Conservation (phyloP, 345 rosid species). For the Camelina neglecta region DNA sequence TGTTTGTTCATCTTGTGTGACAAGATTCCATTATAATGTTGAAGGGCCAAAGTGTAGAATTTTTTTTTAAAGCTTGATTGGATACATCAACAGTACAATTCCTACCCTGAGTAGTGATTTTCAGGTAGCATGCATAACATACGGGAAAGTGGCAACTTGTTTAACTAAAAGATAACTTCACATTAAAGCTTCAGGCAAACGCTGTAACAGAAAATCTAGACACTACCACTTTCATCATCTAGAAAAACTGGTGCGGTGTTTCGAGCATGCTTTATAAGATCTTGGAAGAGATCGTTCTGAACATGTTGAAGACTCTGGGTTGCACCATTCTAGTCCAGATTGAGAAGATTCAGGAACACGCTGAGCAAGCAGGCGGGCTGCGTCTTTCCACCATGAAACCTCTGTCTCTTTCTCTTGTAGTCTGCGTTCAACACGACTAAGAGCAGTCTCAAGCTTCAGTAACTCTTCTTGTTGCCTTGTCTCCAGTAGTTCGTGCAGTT, state of each 20-base stretch:
- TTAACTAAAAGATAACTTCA: constrained; percentile 21
- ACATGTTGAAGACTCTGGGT: constrained; percentile 7
- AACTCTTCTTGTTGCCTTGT: constrained; percentile 73
- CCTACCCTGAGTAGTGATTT: background rate
- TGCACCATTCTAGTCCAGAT: constrained; percentile 39
- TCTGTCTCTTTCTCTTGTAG: constrained; percentile 77
- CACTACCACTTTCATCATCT: background rate
- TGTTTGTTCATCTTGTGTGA: constrained; percentile 5
- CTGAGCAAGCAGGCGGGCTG: constrained; percentile 54
- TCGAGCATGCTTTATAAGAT: constrained; percentile 4
- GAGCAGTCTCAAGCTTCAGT: constrained; percentile 67
- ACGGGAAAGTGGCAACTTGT: background rate
- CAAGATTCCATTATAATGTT: constrained; percentile 13
- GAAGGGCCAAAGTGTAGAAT: constrained; percentile 5
- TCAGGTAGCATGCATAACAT: background rate
- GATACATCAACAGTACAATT: constrained; percentile 7
- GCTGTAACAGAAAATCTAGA: background rate
- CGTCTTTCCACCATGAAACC: constrained; percentile 84
- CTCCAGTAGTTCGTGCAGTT: constrained; percentile 65
- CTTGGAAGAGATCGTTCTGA: constrained; percentile 17
- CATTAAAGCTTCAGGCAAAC: constrained; percentile 3
- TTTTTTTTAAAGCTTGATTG: constrained; percentile 22
- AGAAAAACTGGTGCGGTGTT: constrained; percentile 35
- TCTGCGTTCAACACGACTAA: constrained; percentile 50
- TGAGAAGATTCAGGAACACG: constrained; percentile 52